Base-by-base conservation (phyloP, 306 rosid species). In the Trifolium repens region DNA sequence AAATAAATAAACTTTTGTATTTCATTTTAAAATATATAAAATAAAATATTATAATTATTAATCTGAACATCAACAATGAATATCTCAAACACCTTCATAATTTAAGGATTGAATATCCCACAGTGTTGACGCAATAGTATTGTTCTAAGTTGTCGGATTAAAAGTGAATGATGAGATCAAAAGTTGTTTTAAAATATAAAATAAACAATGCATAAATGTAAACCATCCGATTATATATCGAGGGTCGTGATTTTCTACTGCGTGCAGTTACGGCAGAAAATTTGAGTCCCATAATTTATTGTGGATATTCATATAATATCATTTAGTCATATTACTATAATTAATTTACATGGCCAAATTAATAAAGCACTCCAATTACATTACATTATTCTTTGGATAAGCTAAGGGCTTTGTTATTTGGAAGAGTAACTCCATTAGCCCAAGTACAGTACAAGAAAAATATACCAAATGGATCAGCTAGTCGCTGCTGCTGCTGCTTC, bases 401-500 rank as follows among this genome's bases (percentile, higher is more conserved):
- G 68, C 8, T 37, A 54, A 52, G 30, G 16, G 52, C 16, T 32
- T 32, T 22, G 24, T 49, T 49, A 39, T 50, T 50, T 50, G 1
- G 37, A 58, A 4, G 9, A 26, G 16, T 26, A 58, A 24, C 37
- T 26, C 39, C 37, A 58, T 5, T 14, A 68, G 63, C 61, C 53
- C 24, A 50, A 69, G 44, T 52, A 34, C 22, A 67, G 8, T 27
- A 19, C 39, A 22, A 22, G 46, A 16, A 78, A 49, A 55, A 35
- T 39, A 39, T 37, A 54, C 6, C 26, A 11, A 7, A 40, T 6
- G 19, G 27, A 72, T 61, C 67, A 77, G 30, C 74, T 84, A 73
- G 40, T 44, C 58, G 65, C 11, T 22, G 78, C 16, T 16, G 80
- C 75, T 84, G 61, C 61, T 57, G 63, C 64, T 58, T 58, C 64